These are phyloP conservation scores for Erysimum cheiranthoides DNA, from an alignment of 345 rosid genomes.

Conservation along the genomic window DNA sequence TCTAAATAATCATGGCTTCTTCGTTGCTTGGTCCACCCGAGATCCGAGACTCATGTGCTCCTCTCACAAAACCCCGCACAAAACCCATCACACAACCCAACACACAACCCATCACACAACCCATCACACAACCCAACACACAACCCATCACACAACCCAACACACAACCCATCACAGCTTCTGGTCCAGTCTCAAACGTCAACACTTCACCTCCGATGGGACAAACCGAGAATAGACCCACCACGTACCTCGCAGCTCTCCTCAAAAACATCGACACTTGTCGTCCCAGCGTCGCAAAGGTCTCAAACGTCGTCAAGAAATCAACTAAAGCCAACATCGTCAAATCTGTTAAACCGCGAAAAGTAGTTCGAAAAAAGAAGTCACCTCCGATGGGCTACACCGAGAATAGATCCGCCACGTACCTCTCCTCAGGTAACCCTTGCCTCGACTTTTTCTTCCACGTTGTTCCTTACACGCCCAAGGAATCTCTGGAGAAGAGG, in stretches of 20 bases:
- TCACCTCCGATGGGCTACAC: not conserved
- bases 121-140: no score
- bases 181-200: not conserved
- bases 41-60: not conserved
- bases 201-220: not conserved
- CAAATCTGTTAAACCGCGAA: no score
- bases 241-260: not conserved
- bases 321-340: no score
- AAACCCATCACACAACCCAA: no score
- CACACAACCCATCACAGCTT: not conserved
- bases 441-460: not conserved
- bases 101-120: no score
- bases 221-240: not conserved
- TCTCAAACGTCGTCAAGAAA: no score
- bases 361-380: no score
- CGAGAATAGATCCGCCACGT: not conserved
- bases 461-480: not conserved
- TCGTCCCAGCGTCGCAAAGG: no score
- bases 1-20: not conserved
- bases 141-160: no score
- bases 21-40: not conserved
- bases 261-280: not conserved
- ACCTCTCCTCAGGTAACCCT: not conserved
- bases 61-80: no score
- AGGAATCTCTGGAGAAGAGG: not conserved